Evolutionary conservation across 2,329 filamentous ascomycete species (phyloP).

Genomic region (Sarocladium oryzae): DNA sequence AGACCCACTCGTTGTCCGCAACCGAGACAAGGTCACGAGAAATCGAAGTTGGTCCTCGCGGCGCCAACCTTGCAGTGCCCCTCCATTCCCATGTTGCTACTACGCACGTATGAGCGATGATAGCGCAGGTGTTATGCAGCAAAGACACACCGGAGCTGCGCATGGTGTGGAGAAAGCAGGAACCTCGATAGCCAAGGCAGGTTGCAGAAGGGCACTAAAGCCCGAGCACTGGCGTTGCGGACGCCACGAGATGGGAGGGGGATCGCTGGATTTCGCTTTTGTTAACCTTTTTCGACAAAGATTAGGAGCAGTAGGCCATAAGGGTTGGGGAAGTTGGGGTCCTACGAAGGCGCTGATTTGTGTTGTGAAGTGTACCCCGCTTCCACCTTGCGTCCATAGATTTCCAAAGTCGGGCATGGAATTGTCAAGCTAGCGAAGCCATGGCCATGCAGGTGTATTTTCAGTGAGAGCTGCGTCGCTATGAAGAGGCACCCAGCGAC

Average conservation of each 20-base stretch:
- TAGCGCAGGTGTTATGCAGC: not conserved
- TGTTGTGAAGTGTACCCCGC: constrained; percentile 1
- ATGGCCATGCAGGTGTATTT: no score
- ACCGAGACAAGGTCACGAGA: not conserved
- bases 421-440: not conserved
- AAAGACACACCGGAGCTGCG: not conserved
- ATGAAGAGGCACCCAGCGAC: no score
- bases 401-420: not conserved
- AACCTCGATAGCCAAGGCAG: not conserved
- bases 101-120: no score
- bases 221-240: not conserved
- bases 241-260: not conserved
- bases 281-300: not conserved
- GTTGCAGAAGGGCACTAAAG: not conserved
- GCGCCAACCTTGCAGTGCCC: not conserved
- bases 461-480: no score
- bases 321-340: constrained; percentile 5
- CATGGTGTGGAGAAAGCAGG: not conserved
- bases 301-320: not conserved
- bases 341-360: not conserved
- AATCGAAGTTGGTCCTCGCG: not conserved
- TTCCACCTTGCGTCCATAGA: not conserved
- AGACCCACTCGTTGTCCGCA: constrained; percentile 1
- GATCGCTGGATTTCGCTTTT: no score
- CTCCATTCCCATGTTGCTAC: not conserved